Base-by-base conservation (phyloP, 2,329 filamentous ascomycete species). In the Anthostomella pinea region DNA sequence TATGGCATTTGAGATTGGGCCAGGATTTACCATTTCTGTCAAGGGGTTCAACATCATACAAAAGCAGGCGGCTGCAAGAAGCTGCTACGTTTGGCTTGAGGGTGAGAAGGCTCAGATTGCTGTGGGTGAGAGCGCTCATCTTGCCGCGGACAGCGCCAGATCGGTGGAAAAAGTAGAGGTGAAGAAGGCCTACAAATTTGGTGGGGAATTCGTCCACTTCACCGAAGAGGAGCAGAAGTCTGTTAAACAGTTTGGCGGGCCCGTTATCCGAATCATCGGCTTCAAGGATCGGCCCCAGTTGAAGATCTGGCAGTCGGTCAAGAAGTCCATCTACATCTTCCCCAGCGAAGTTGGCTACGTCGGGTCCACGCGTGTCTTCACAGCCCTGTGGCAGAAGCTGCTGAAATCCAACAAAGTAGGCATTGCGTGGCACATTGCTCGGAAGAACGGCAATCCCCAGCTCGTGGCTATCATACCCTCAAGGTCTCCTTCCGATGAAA, bases 171-270 rank as follows among this genome's bases (percentile, higher is more conserved):
- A 90, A 51, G 67, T 67, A 3, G 89, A 97, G 53, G 77, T 94
- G 14, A 85, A 85, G 41, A 96, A 93, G 62, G 93, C 91, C 0
- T 98, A 93, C 70, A 96, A 93, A 53, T 97, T 97, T 56, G 93
- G 91, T 9, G 90, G 88, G 24, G 87, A 95, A 48, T 88, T 88
- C 30, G 79, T 98, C 30, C 77, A 84, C 31, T 98, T 98, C 59
- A 82, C 82, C 0, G 76, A 82, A 1, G 89, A 96, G 21, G 91
- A 98, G 59, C 80, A 91, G 42, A 83, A 83, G 39, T 68, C 75
- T 14, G 72, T 98, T 40, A 82, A 83, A 43, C 70, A 87, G 48
- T 95, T 95, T 52, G 91, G 90, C 3, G 74, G 85, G 2, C 87
- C 88, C 0, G 72, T 87, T 9, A 85, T 98, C 38, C 83, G 89